Evolutionary conservation across 768 basidiomycete genomes (phyloP).

Genomic region (Coprinopsis cinerea): DNA sequence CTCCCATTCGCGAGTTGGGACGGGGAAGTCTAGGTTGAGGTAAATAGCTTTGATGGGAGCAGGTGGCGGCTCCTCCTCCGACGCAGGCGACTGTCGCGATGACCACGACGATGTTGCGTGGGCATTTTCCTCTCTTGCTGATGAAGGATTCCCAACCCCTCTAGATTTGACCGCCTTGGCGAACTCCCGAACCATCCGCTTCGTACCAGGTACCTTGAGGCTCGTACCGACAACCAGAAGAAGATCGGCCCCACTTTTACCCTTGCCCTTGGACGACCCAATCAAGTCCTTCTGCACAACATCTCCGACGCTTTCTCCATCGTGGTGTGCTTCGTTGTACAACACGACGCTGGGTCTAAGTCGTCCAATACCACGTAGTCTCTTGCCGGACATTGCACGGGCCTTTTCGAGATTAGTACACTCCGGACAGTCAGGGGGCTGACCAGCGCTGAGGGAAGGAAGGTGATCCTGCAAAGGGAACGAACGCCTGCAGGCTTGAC

Average conservation of each 20-base stretch:
- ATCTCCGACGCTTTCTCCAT: constrained; percentile 83
- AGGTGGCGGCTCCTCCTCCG: constrained; percentile 39
- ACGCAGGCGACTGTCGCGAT: constrained; percentile 34
- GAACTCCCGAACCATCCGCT: constrained; percentile 85
- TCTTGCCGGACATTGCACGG: constrained; percentile 70
- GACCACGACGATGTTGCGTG: constrained; percentile 24
- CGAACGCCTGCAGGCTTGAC: constrained; percentile 72
- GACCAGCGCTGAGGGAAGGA: constrained; percentile 51
- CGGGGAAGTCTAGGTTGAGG: constrained; percentile 83
- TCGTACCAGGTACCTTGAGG: constrained; percentile 84
- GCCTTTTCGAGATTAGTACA: constrained; percentile 66
- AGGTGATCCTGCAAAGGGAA: constrained; percentile 62
- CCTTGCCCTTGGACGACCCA: constrained; percentile 61
- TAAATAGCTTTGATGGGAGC: constrained; percentile 61
- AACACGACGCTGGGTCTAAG: constrained; percentile 85
- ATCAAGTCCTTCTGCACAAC: constrained; percentile 77
- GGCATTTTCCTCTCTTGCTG: constrained; percentile 23
- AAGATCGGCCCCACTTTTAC: constrained; percentile 71
- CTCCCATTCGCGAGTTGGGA: constrained; percentile 82
- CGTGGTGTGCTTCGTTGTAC: constrained; percentile 84
- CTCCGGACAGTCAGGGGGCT: constrained; percentile 71
- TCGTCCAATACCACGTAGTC: constrained; percentile 72
- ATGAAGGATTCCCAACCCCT: constrained; percentile 29
- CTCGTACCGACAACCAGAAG: constrained; percentile 89
- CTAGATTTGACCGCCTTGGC: constrained; percentile 67